These are phyloP conservation scores for Tuber calosporum DNA, from an alignment of 495 filamentous ascomycete genomes.

Conservation along the genomic window DNA sequence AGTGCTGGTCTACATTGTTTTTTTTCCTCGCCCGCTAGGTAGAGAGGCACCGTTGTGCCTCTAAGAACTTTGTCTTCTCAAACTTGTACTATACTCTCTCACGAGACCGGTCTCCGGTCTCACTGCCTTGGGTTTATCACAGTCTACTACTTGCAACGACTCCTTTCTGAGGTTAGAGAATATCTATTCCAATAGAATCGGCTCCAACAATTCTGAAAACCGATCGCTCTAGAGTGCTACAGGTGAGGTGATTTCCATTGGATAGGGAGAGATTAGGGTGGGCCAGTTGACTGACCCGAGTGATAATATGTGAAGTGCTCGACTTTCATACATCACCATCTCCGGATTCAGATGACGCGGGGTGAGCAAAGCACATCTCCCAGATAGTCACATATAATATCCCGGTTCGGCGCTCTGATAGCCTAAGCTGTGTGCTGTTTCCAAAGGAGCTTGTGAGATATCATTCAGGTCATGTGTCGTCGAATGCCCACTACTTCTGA, in stretches of 20 bases:
- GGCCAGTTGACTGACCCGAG: background rate
- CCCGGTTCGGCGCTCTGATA: background rate
- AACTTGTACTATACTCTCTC: no score
- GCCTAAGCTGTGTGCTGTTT: background rate
- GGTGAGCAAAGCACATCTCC: background rate
- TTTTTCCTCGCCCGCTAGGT: no score
- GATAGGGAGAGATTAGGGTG: background rate
- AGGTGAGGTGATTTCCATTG: background rate
- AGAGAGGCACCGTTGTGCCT: no score
- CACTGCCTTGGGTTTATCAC: background rate
- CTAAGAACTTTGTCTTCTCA: no score
- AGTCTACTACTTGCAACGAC: background rate
- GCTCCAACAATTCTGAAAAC: background rate
- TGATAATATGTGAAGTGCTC: background rate
- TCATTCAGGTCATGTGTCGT: background rate
- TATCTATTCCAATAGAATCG: background rate
- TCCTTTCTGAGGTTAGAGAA: background rate
- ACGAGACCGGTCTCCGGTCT: background rate
- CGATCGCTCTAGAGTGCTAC: background rate
- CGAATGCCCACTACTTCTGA: background rate
- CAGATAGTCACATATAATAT: background rate
- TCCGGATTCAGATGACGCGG: background rate
- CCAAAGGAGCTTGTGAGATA: background rate
- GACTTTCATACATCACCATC: background rate
- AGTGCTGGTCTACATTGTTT: no score